Evolutionary conservation across 257 asterid genomes (phyloP).

Genomic region (Nicotiana noctiflora): DNA sequence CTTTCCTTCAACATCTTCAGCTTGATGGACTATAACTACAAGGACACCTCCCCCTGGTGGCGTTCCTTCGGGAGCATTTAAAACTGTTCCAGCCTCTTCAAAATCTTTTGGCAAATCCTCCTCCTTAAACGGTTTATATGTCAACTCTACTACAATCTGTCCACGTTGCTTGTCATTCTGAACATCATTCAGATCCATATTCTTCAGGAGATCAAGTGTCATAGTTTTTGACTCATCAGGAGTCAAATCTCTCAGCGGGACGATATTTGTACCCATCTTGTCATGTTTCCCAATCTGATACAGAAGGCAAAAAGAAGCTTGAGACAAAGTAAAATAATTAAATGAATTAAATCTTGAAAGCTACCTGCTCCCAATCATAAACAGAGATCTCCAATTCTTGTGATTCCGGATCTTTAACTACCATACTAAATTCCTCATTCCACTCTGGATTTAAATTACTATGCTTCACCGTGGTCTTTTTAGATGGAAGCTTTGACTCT

Average conservation of each 20-base stretch:
- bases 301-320: background rate
- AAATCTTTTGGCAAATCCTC: constrained; percentile 47
- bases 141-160: constrained; percentile 69
- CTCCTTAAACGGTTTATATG: constrained; percentile 90
- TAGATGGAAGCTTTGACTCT: constrained; percentile 89
- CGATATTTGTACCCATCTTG: constrained; percentile 82
- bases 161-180: constrained; percentile 87
- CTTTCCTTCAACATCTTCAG: constrained; percentile 94
- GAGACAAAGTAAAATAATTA: background rate
- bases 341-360: background rate
- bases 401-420: constrained; percentile 75
- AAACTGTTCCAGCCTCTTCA: constrained; percentile 39
- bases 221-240: constrained; percentile 58
- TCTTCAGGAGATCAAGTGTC: constrained; percentile 76
- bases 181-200: constrained; percentile 55
- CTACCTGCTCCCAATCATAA: constrained; percentile 98
- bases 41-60: constrained; percentile 89
- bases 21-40: constrained; percentile 76
- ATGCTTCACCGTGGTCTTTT: constrained; percentile 80
- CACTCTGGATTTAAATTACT: constrained; percentile 86
- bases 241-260: constrained; percentile 74
- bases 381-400: constrained; percentile 71
- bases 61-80: constrained; percentile 78
- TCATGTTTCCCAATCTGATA: constrained; percentile 89
- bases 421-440: constrained; percentile 86